Conservation (phyloP, 805 yeast genomes). For the Teunomyces stri region DNA sequence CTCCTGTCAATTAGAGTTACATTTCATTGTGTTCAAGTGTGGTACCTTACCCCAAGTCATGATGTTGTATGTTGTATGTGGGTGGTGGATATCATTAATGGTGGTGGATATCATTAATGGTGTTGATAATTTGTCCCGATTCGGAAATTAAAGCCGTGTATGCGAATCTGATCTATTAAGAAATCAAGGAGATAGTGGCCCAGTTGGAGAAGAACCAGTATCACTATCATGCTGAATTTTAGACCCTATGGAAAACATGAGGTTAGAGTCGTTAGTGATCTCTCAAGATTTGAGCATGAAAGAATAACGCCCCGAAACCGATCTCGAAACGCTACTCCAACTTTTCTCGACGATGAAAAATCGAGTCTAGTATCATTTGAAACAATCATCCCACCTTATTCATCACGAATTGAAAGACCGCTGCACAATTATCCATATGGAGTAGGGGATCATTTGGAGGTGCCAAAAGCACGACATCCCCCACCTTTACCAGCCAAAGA, state of each 20-base stretch:
- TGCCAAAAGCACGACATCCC: slow-evolving; percentile 6
- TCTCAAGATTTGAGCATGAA: slow-evolving; percentile 32
- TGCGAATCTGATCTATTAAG: neutral
- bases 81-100: neutral
- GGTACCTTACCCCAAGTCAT: too few relatives aligned
- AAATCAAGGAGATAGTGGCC: neutral
- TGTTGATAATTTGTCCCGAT: slow-evolving; percentile 3
- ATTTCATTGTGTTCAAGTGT: too few relatives aligned
- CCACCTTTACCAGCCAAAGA: slow-evolving; percentile 12
- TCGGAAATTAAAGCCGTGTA: slow-evolving; percentile 2
- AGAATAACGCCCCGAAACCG: slow-evolving; percentile 22
- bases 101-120: neutral
- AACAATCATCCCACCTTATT: slow-evolving; percentile 5
- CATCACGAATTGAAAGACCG: neutral
- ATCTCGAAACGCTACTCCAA: slow-evolving; percentile 33
- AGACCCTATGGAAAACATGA: slow-evolving; percentile 11
- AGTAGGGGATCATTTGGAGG: neutral
- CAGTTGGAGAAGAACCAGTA: neutral
- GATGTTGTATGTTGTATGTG: too few relatives aligned
- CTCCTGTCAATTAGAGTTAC: too few relatives aligned
- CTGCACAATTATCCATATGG: slow-evolving; percentile 2
- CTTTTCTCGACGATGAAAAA: slow-evolving; percentile 11
- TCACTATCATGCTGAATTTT: slow-evolving; percentile 1
- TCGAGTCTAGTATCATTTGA: slow-evolving; percentile 10
- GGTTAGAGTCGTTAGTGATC: slow-evolving; percentile 28